phyloP scores from a whole-genome alignment of 352 stramenopile genomes.

The Pythium biforme region DNA sequence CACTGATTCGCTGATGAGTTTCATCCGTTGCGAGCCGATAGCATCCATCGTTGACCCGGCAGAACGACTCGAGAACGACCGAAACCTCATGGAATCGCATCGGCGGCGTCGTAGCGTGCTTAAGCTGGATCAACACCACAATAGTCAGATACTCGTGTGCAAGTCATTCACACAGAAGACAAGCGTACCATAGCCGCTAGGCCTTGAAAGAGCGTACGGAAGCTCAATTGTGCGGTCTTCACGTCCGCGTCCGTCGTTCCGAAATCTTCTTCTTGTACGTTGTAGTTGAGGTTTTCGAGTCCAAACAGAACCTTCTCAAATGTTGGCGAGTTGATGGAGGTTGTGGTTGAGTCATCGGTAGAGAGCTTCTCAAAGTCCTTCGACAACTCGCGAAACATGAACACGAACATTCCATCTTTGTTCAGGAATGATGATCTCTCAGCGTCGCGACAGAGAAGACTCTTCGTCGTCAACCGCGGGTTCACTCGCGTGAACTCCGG shows the following conservation, averaged over 20 bases:
- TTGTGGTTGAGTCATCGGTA: constrained; percentile 34
- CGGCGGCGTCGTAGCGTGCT: constrained; percentile 61
- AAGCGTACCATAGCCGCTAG: constrained; percentile 61
- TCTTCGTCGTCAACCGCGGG: constrained; percentile 48
- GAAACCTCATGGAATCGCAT: constrained; percentile 64
- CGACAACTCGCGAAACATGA: constrained; percentile 44
- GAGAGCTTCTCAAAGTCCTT: constrained; percentile 68
- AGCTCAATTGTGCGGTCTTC: constrained; percentile 59
- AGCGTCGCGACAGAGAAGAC: constrained; percentile 47
- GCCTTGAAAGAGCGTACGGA: constrained; percentile 46
- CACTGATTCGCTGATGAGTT: constrained; percentile 27
- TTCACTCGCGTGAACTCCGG: constrained; percentile 73
- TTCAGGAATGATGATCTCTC: constrained; percentile 59
- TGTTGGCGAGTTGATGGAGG: constrained; percentile 22
- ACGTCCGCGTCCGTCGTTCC: constrained; percentile 37
- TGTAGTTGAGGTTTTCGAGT: constrained; percentile 74
- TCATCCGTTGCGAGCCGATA: constrained; percentile 61
- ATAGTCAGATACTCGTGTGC: background rate
- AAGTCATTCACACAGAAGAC: background rate
- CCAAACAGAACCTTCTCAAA: constrained; percentile 69
- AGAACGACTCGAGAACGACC: constrained; percentile 71
- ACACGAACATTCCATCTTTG: constrained; percentile 63
- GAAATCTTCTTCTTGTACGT: constrained; percentile 66
- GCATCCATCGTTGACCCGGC: constrained; percentile 66
- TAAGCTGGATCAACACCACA: constrained; percentile 35